Conservation (phyloP, 306 rosid species). For the Ormosia emarginata region DNA sequence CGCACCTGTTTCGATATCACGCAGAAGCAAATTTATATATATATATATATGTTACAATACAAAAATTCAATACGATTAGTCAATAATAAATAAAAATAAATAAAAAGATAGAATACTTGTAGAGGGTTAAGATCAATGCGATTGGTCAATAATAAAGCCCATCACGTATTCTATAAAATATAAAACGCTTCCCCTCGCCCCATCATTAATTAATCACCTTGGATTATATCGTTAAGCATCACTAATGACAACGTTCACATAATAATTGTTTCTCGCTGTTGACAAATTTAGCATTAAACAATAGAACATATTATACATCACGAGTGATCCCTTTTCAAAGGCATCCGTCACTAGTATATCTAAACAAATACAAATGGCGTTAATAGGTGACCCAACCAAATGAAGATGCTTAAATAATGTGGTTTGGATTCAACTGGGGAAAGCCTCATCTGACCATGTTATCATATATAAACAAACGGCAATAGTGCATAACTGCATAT, state of each 20-base stretch:
- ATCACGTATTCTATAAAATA: neutral
- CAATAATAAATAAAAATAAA: no score
- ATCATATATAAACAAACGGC: neutral
- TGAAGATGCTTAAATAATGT: neutral
- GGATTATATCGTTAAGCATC: neutral
- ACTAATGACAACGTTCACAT: neutral
- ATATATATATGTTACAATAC: neutral
- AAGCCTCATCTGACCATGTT: neutral
- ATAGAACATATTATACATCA: neutral
- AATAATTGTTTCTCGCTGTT: neutral
- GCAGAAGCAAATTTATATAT: neutral
- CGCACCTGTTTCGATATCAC: constrained; percentile 61
- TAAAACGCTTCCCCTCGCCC: neutral
- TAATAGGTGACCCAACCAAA: neutral
- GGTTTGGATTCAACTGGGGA: neutral
- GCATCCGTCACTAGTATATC: neutral
- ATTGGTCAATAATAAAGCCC: no score
- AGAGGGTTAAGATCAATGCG: neutral
- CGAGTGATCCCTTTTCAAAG: neutral
- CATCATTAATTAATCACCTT: neutral
- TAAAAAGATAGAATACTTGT: neutral
- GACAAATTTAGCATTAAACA: neutral
- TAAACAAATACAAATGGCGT: neutral
- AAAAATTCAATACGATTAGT: neutral
- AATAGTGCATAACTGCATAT: neutral